Conservation (phyloP, 2,329 filamentous ascomycete species). For the Pseudopyricularia cyperi region DNA sequence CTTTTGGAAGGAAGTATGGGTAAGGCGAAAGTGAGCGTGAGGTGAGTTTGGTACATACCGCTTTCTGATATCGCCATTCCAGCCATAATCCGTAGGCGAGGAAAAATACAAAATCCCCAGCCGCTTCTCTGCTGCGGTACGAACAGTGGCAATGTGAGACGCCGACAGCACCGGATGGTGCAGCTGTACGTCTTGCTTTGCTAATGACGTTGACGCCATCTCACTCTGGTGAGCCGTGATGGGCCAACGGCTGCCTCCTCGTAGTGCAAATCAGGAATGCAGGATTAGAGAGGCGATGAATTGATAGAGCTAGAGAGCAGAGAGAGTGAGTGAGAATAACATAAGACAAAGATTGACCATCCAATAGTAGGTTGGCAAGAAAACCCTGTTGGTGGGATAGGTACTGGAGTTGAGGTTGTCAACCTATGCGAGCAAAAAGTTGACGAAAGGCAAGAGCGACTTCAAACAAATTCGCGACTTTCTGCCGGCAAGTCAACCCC, state of each 20-base stretch:
- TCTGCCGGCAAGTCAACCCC: background rate
- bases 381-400: no score
- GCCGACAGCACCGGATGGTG: background rate
- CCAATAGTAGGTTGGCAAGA: no score
- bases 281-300: no score
- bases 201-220: background rate
- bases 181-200: background rate
- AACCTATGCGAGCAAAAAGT: no score
- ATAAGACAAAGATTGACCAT: no score
- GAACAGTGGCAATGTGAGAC: constrained; percentile 14
- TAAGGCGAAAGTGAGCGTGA: background rate
- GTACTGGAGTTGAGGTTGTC: no score
- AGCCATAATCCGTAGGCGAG: constrained; percentile 23
- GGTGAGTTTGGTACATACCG: constrained; percentile 18
- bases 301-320: no score
- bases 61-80: constrained; percentile 29
- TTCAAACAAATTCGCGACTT: background rate
- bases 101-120: constrained; percentile 29
- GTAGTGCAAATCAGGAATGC: background rate
- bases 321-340: no score
- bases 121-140: constrained; percentile 16
- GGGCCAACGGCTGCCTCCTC: background rate
- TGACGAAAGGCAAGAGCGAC: background rate
- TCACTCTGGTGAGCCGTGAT: background rate
- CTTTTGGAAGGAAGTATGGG: no score